Conservation (phyloP, 169 alveolate species). For the Plasmodium vivax region DNA sequence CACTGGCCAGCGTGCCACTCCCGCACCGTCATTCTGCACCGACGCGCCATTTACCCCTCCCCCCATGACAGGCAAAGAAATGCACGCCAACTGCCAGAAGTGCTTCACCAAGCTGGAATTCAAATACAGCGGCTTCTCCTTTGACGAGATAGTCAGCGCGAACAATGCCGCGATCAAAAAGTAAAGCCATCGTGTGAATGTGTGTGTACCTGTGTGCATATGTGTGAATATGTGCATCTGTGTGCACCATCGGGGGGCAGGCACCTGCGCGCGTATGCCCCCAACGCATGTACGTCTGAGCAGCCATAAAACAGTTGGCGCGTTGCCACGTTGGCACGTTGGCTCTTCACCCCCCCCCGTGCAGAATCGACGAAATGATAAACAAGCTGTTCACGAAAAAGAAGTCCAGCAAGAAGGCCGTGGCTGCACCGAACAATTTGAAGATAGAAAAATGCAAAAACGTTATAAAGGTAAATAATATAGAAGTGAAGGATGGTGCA, state of each 20-base stretch:
- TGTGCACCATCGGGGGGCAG: neutral
- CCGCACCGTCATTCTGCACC: neutral
- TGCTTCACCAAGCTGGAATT: slow-evolving; percentile 59
- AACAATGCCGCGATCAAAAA: slow-evolving; percentile 47
- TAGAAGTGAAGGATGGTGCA: slow-evolving; percentile 77
- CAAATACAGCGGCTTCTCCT: slow-evolving; percentile 36
- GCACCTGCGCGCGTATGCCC: neutral
- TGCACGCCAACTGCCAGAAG: slow-evolving; percentile 42
- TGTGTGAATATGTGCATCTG: neutral
- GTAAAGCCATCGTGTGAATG: neutral
- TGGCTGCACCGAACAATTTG: slow-evolving; percentile 35
- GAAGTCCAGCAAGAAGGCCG: slow-evolving; percentile 17
- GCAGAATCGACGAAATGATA: slow-evolving; percentile 71
- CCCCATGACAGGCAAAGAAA: slow-evolving; percentile 40
- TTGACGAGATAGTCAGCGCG: slow-evolving; percentile 39
- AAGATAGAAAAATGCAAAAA: slow-evolving; percentile 62
- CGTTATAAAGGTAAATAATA: slow-evolving; percentile 66
- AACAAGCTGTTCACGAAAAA: slow-evolving; percentile 55
- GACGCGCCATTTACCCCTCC: neutral
- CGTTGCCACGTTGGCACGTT: neutral
- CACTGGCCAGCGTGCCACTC: neutral
- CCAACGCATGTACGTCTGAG: neutral
- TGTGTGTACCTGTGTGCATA: too few relatives aligned
- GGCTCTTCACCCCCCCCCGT: neutral
- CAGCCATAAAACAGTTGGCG: neutral